A percentile compares a stretch with the other conserved stretches of the same genome.
These are phyloP conservation scores for Sphaerulina musiva DNA, from an alignment of 2,329 filamentous ascomycete genomes.

Conservation along the genomic window DNA sequence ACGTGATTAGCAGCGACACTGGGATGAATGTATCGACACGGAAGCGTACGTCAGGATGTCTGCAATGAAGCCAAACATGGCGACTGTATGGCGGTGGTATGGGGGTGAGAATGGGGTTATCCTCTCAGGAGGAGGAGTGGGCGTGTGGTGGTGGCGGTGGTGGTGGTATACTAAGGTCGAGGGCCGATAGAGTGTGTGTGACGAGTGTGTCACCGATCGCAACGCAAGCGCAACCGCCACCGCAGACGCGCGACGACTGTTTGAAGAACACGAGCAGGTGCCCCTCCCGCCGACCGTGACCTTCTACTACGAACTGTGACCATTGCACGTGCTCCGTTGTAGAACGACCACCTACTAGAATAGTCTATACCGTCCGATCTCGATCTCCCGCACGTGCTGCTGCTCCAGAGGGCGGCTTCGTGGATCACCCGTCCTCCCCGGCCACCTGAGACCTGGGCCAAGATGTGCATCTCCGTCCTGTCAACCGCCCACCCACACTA, in stretches of 20 bases:
- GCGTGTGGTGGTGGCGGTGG: no score
- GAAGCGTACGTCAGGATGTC: constrained; percentile 67
- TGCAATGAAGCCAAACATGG: constrained; percentile 71
- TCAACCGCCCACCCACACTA: constrained; percentile 46
- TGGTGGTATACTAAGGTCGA: no score
- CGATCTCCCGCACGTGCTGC: background rate
- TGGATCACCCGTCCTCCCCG: no score
- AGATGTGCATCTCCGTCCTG: constrained; percentile 47
- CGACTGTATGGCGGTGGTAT: background rate
- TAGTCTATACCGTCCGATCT: background rate
- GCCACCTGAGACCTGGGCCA: background rate
- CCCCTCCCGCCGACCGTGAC: no score
- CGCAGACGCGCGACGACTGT: no score
- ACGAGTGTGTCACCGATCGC: background rate
- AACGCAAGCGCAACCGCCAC: background rate
- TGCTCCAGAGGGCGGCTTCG: background rate
- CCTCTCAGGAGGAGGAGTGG: no score
- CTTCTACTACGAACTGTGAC: no score
- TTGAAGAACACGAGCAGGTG: no score
- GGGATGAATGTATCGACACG: background rate
- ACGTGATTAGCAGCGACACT: constrained; percentile 17
- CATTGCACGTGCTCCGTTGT: no score
- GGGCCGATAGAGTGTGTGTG: background rate
- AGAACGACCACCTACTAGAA: no score
- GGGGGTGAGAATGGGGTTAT: background rate